Base-by-base conservation (phyloP, 306 rosid genomes). In the Hippophae tibetana region DNA sequence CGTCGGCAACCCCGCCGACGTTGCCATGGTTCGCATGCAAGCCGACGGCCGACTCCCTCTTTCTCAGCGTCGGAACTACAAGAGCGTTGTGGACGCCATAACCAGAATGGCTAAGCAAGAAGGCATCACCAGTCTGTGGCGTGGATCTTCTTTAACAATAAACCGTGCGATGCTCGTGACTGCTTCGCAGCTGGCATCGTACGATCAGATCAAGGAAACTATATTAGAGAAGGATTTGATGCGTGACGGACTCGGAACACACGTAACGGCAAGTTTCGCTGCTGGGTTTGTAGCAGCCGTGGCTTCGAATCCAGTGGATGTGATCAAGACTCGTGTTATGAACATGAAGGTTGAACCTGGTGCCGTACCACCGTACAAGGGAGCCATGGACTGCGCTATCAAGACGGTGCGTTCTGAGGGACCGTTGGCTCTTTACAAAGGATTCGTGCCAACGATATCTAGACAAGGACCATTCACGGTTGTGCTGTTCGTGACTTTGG, bases 161-260 rank as follows among this genome's bases (percentile, higher is more conserved):
- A 86, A 86, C 75, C 90, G 95, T 13, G 95, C 95, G 5, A 86
- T 86, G 95, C 73, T 86, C 0, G 95, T 86, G 47, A 86, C 90
- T 5, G 90, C 95, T 8, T 86, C 95, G 5, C 95, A 86, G 63
- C 69, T 86, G 0, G 95, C 95, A 0, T 72, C 95, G 0, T 86
- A 86, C 69, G 95, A 86, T 23, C 84, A 81, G 70, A 59, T 83
- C 62, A 86, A 86, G 72, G 95, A 86, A 53, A 74, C 42, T 64
- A 86, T 86, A 9, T 13, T 86, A 1, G 81, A 66, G 11, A 83
- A 66, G 23, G 76, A 82, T 0, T 14, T 86, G n/a, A 72, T 86
- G 90, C 58, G 50, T 0, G 95, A 86, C 41, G 95, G 95, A 52
- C 80, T 86, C 0, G 95, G 90, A 43, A 86, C 95, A 41, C 95